These are phyloP conservation scores for Helotiales sp. DNA, from an alignment of 2,329 filamentous ascomycete genomes.

Conservation along the genomic window DNA sequence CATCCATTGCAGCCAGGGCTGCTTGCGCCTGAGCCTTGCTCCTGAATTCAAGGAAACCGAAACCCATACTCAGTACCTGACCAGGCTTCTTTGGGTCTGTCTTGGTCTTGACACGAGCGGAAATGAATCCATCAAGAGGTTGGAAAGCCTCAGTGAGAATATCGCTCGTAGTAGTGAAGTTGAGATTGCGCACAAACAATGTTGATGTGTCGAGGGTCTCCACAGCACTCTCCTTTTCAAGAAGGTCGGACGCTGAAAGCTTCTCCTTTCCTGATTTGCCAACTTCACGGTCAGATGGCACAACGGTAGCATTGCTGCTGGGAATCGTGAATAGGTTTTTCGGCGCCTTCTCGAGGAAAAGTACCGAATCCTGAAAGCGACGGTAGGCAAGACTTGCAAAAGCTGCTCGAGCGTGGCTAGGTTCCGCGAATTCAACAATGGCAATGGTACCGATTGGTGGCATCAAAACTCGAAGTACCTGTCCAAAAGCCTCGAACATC, in stretches of 20 bases:
- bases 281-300: conserved; percentile 26
- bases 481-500: conserved; percentile 67
- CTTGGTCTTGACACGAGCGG: conserved; percentile 91
- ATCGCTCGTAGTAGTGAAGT: conserved; percentile 84
- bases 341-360: conserved; percentile 94
- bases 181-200: conserved; percentile 91
- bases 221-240: conserved; percentile 59
- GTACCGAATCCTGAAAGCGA: conserved; percentile 85
- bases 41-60: conserved; percentile 90
- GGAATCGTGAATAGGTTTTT: conserved; percentile 70
- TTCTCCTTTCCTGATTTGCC: conserved; percentile 54
- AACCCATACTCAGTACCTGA: conserved; percentile 93
- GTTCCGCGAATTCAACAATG: conserved; percentile 84
- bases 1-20: conserved; percentile 85
- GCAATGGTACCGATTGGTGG: conserved; percentile 92
- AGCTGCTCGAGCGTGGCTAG: conserved; percentile 79
- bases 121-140: conserved; percentile 84
- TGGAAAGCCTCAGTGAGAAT: conserved; percentile 78
- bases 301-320: conserved; percentile 26
- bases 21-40: conserved; percentile 78
- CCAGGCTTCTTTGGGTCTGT: conserved; percentile 88
- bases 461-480: conserved; percentile 83
- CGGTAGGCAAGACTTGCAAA: conserved; percentile 87
- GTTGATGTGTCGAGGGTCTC: conserved; percentile 73
- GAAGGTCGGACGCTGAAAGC: conserved; percentile 69